A percentile compares a stretch with the other conserved stretches of the same genome.
Conservation (phyloP, 345 rosid species). For the Noccaea caerulescens region DNA sequence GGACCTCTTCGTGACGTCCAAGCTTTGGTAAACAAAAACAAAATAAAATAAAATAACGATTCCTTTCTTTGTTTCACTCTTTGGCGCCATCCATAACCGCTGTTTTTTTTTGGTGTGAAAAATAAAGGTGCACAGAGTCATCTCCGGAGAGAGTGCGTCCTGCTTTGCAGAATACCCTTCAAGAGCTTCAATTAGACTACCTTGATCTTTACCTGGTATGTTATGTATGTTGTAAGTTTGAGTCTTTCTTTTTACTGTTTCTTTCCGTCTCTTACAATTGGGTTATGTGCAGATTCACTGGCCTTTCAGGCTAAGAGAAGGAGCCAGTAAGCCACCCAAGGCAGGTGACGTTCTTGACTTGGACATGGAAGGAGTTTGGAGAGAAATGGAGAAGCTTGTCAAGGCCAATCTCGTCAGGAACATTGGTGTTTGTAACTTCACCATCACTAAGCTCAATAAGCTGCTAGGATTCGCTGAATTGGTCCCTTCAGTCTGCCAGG, state of each 20-base stretch:
- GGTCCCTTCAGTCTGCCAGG: slow-evolving; percentile 57
- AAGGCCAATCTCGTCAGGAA: slow-evolving; percentile 50
- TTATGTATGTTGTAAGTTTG: not conserved
- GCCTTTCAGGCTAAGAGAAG: slow-evolving; percentile 60
- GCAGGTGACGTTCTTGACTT: slow-evolving; percentile 52
- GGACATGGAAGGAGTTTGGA: slow-evolving; percentile 69
- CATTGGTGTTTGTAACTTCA: slow-evolving; percentile 59
- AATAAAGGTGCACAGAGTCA: slow-evolving; percentile 54
- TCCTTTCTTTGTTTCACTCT: not conserved
- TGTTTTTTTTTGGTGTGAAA: not conserved
- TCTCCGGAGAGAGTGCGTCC: slow-evolving; percentile 56
- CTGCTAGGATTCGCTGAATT: slow-evolving; percentile 46
- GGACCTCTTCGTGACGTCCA: slow-evolving; percentile 61
- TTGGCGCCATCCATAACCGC: not conserved
- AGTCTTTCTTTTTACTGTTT: not conserved
- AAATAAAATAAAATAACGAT: not conserved
- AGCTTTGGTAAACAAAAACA: slow-evolving; percentile 48
- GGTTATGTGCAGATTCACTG: slow-evolving; percentile 53
- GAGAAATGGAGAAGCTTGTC: slow-evolving; percentile 63
- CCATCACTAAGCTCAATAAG: slow-evolving; percentile 54
- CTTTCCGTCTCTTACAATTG: not conserved
- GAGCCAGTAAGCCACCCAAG: slow-evolving; percentile 55
- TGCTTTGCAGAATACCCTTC: slow-evolving; percentile 54
- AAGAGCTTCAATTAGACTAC: slow-evolving; percentile 60
- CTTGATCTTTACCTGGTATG: slow-evolving; percentile 61